These are phyloP conservation scores for Globisporangium apiculatum DNA, from an alignment of 352 stramenopile genomes.

Conservation along the genomic window DNA sequence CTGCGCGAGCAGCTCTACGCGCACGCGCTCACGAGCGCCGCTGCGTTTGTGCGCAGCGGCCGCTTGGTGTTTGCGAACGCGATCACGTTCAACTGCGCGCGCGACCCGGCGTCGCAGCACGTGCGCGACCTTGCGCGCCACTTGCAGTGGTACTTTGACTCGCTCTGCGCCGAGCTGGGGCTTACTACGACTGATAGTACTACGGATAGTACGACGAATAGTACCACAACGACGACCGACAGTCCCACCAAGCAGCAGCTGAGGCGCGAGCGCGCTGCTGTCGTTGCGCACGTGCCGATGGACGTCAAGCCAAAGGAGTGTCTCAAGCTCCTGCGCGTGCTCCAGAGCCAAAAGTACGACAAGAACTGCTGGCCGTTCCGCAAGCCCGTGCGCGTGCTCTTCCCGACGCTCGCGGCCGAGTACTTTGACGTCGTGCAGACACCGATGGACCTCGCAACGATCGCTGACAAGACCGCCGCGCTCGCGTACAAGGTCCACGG, in stretches of 20 bases:
- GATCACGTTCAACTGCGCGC: conserved; percentile 73
- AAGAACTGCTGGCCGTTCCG: conserved; percentile 86
- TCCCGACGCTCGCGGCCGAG: conserved; percentile 57
- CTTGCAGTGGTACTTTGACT: conserved; percentile 82
- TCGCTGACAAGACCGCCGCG: conserved; percentile 52
- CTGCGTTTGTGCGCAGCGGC: conserved; percentile 68
- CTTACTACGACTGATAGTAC: conserved; percentile 14
- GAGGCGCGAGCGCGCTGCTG: conserved; percentile 39
- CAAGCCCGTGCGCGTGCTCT: conserved; percentile 67
- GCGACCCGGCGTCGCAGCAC: conserved; percentile 58
- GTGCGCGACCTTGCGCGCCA: conserved; percentile 80
- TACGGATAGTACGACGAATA: too few species aligned
- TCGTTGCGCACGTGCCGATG: conserved; percentile 47
- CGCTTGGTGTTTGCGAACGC: conserved; percentile 78
- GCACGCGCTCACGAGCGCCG: conserved; percentile 29
- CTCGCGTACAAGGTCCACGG: conserved; percentile 77
- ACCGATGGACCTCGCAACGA: conserved; percentile 75
- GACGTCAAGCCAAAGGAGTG: conserved; percentile 82
- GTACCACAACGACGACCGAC: conserved; percentile 6
- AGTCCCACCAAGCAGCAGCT: conserved; percentile 28
- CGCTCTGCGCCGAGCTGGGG: conserved; percentile 64
- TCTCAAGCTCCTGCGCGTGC: conserved; percentile 62
- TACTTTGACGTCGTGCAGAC: conserved; percentile 82
- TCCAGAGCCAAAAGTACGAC: conserved; percentile 85
- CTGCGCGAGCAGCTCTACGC: conserved; percentile 54